phyloP scores from a whole-genome alignment of 73 alveolate species.

The Paramecium bursaria region DNA sequence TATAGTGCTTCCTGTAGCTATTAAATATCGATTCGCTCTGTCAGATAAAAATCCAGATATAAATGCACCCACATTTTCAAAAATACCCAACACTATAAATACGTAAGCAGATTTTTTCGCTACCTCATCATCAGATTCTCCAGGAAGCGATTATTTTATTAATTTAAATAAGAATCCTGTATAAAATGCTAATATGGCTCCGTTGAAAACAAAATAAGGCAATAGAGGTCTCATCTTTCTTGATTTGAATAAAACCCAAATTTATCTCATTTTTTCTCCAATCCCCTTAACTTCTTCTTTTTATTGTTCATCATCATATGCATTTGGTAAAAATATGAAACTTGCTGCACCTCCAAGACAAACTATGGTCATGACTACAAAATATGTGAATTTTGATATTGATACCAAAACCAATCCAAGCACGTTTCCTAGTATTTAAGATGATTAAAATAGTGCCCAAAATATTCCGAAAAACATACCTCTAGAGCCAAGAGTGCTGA shows the following conservation, averaged over 20 bases:
- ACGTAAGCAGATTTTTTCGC: constrained; percentile 56
- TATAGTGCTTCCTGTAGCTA: constrained; percentile 66
- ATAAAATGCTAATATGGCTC: constrained; percentile 64
- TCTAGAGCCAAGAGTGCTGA: constrained; percentile 49
- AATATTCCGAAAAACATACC: constrained; percentile 66
- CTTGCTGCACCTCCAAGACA: constrained; percentile 54
- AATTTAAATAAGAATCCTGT: constrained; percentile 64
- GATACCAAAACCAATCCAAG: constrained; percentile 57
- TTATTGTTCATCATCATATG: not conserved
- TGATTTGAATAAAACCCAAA: constrained; percentile 10
- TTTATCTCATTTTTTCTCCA: constrained; percentile 18
- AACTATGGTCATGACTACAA: constrained; percentile 57
- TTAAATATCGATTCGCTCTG: constrained; percentile 56
- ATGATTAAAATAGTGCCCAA: constrained; percentile 66
- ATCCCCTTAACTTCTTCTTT: constrained; percentile 28
- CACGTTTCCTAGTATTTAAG: constrained; percentile 61
- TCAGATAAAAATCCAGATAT: constrained; percentile 65
- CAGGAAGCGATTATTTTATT: constrained; percentile 24
- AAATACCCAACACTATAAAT: constrained; percentile 58
- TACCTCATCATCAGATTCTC: constrained; percentile 11
- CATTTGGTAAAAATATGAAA: constrained; percentile 58
- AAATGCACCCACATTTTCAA: constrained; percentile 59
- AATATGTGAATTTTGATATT: constrained; percentile 32
- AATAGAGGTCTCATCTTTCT: constrained; percentile 61
- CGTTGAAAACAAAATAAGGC: constrained; percentile 55